These are phyloP conservation scores for Mycena rebaudengoi DNA, from an alignment of 768 basidiomycete species.

Conservation along the genomic window DNA sequence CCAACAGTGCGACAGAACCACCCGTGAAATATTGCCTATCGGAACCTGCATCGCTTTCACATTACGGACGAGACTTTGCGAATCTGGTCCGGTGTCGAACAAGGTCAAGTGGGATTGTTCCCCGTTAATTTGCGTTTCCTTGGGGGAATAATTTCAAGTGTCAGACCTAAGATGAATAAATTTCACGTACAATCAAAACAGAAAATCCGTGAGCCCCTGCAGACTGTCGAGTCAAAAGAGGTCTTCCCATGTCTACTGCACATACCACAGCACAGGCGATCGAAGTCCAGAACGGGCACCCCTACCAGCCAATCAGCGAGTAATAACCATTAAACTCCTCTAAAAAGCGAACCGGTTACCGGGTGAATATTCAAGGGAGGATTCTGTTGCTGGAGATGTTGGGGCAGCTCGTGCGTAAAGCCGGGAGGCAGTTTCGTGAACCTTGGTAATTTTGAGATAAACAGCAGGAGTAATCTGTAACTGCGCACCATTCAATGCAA, in stretches of 20 bases:
- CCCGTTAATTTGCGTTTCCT: conserved; percentile 67
- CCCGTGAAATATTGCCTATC: conserved; percentile 61
- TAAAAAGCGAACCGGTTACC: conserved; percentile 36
- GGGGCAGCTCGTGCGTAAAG: conserved; percentile 74
- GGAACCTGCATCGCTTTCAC: conserved; percentile 65
- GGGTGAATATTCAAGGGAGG: conserved; percentile 39
- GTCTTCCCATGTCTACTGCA: not conserved
- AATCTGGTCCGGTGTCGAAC: conserved; percentile 89
- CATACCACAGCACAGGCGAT: conserved; percentile 68
- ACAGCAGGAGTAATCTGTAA: too few species aligned
- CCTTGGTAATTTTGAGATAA: conserved; percentile 51
- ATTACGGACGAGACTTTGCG: conserved; percentile 78
- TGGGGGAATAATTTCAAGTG: too few species aligned
- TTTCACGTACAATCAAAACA: conserved; percentile 70
- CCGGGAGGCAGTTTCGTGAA: conserved; percentile 83
- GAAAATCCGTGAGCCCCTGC: conserved; percentile 86
- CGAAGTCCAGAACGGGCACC: conserved; percentile 74
- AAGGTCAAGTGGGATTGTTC: conserved; percentile 61
- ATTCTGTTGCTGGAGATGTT: conserved; percentile 63
- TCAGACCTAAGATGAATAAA: too few species aligned
- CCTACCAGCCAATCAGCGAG: conserved; percentile 35
- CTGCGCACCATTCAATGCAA: conserved; percentile 75
- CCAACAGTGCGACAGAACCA: conserved; percentile 78
- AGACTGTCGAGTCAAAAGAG: not conserved
- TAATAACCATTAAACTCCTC: not conserved